Conservation (phyloP, 1,139 yeast genomes). For the Zygoascus meyerae region DNA sequence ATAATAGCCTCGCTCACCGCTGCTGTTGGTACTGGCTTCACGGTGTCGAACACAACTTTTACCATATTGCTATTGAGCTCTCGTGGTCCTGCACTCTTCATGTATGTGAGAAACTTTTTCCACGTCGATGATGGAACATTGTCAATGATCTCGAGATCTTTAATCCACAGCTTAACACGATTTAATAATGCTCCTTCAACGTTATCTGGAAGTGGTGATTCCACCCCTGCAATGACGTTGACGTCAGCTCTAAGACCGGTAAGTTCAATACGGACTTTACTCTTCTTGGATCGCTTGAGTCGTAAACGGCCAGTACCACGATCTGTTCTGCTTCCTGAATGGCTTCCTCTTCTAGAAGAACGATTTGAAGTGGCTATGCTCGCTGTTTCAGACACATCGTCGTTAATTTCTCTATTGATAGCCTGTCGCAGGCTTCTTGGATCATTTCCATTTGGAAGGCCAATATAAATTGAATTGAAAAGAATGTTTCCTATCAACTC, state of each 20-base stretch:
- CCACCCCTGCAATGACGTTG: constrained; percentile 41
- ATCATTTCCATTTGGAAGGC: constrained; percentile 49
- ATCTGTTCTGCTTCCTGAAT: background rate
- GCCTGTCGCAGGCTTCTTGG: constrained; percentile 45
- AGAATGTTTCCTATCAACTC: constrained; percentile 55
- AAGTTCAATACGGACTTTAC: constrained; percentile 58
- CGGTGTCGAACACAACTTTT: constrained; percentile 47
- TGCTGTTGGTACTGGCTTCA: constrained; percentile 58
- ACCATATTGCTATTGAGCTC: constrained; percentile 68
- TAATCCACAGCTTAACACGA: constrained; percentile 40
- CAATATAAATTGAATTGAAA: constrained; percentile 67
- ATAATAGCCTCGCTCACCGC: constrained; percentile 67
- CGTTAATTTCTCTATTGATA: constrained; percentile 45
- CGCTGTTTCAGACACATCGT: constrained; percentile 29
- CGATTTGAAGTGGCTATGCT: constrained; percentile 17
- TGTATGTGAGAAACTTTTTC: constrained; percentile 74
- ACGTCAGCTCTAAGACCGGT: constrained; percentile 47
- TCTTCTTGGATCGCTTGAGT: constrained; percentile 57
- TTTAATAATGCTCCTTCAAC: constrained; percentile 46
- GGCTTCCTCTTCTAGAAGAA: constrained; percentile 4
- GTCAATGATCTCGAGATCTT: constrained; percentile 61
- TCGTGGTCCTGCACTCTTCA: constrained; percentile 62
- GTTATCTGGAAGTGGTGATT: constrained; percentile 25
- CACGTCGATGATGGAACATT: constrained; percentile 85
- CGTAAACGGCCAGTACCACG: constrained; percentile 33